Evolutionary conservation across 345 rosid species (phyloP).

Genomic region (Diplotaxis tenuifolia): DNA sequence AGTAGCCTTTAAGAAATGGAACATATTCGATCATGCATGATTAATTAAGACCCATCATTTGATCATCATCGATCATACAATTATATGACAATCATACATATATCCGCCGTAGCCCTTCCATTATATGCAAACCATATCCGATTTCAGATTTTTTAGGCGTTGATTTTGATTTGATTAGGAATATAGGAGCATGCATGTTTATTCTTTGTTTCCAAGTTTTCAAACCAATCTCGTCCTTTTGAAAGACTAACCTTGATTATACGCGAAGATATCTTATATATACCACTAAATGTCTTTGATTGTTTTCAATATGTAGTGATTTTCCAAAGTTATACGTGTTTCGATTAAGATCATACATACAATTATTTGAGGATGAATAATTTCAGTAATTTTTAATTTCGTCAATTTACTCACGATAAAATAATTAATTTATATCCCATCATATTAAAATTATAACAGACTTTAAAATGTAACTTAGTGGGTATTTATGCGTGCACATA

Average conservation of each 20-base stretch:
- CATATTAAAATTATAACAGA: background rate
- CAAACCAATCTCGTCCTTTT: background rate
- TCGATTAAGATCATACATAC: background rate
- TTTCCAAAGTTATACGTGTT: background rate
- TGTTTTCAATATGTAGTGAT: background rate
- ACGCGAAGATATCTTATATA: background rate
- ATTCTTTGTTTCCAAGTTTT: background rate
- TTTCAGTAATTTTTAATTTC: background rate
- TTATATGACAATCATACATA: background rate
- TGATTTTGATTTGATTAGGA: background rate
- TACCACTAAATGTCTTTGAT: background rate
- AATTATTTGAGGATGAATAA: background rate
- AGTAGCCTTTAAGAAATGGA: background rate
- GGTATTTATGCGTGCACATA: background rate
- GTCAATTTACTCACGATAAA: background rate
- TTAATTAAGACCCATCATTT: background rate
- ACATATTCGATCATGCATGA: slow-evolving; percentile 6
- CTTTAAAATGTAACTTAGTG: background rate
- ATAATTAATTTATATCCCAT: background rate
- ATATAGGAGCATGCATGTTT: background rate
- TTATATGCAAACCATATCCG: background rate
- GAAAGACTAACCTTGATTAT: background rate
- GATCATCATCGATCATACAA: slow-evolving; percentile 21
- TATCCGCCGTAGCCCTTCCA: background rate
- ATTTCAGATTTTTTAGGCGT: background rate